Evolutionary conservation across 768 basidiomycete species (phyloP).

Genomic region (Trichaptum fuscoviolaceum): DNA sequence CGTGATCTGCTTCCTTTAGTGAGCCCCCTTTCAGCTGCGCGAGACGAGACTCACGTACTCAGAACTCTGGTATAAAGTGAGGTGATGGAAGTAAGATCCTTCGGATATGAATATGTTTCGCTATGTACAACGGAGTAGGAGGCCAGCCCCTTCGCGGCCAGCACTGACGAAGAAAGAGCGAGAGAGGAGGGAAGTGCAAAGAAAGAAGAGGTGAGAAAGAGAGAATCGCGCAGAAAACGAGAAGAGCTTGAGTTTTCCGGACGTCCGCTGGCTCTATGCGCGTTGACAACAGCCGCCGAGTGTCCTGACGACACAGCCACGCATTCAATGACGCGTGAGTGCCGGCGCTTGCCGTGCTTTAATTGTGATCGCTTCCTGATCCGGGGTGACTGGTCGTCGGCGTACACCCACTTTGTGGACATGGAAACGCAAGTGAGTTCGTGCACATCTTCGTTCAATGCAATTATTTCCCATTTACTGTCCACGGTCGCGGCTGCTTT

Average conservation of each 20-base stretch:
- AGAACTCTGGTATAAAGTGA: background rate
- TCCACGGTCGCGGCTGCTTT: slow-evolving; percentile 30
- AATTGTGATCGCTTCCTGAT: background rate
- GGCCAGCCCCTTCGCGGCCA: slow-evolving; percentile 4
- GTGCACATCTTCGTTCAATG: background rate
- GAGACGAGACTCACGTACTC: background rate
- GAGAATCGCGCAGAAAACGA: background rate
- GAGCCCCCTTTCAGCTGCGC: background rate
- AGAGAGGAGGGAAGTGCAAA: slow-evolving; percentile 1
- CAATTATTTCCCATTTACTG: background rate
- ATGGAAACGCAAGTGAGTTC: background rate
- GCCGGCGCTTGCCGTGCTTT: background rate
- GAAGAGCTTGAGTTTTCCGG: background rate
- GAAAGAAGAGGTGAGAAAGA: slow-evolving; percentile 1
- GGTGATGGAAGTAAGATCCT: background rate
- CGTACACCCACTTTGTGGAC: background rate
- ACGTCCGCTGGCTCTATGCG: background rate
- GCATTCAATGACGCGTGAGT: background rate
- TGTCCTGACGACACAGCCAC: background rate
- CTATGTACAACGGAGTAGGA: background rate
- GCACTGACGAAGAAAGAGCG: background rate
- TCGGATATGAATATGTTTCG: background rate
- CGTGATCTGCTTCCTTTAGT: background rate
- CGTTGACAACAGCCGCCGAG: background rate
- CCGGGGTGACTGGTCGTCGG: background rate